These are phyloP conservation scores for Suzukiozyma palmioleophila DNA, from an alignment of 1,139 yeast species.

Conservation along the genomic window DNA sequence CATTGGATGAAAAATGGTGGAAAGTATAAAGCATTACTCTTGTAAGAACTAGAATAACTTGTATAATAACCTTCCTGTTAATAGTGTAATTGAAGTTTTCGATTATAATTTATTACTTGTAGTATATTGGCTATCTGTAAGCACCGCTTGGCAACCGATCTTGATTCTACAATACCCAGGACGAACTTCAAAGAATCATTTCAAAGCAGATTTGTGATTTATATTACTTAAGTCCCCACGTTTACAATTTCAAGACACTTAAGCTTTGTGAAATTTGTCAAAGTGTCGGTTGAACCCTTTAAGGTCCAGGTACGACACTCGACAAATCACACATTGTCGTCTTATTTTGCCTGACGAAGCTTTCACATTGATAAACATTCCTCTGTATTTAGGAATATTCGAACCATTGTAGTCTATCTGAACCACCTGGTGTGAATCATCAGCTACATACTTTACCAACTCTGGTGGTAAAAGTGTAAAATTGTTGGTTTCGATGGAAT, in stretches of 20 bases:
- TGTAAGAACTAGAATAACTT: not conserved
- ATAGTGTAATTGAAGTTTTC: conserved; percentile 2
- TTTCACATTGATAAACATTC: conserved; percentile 11
- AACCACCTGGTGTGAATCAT: conserved; percentile 3
- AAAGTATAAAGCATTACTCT: not conserved
- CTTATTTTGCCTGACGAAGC: conserved; percentile 10
- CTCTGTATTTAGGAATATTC: conserved; percentile 14
- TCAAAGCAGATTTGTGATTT: too few relatives aligned
- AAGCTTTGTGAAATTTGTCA: conserved; percentile 5
- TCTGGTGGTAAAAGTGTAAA: not conserved
- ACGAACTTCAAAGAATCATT: too few relatives aligned
- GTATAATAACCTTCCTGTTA: conserved; percentile 5
- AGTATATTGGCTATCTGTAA: too few relatives aligned
- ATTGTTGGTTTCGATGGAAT: not conserved
- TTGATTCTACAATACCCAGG: too few relatives aligned
- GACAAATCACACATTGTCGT: conserved; percentile 13
- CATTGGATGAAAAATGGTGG: not conserved
- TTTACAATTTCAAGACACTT: not conserved
- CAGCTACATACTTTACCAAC: not conserved
- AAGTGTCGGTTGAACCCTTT: conserved; percentile 16
- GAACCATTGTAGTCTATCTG: conserved; percentile 12
- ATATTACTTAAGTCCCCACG: too few relatives aligned
- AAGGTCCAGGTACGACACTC: conserved; percentile 11
- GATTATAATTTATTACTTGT: too few relatives aligned
- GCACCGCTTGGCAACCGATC: too few relatives aligned